phyloP scores from a whole-genome alignment of 2,329 filamentous ascomycete species.

The Cercospora janseana region DNA sequence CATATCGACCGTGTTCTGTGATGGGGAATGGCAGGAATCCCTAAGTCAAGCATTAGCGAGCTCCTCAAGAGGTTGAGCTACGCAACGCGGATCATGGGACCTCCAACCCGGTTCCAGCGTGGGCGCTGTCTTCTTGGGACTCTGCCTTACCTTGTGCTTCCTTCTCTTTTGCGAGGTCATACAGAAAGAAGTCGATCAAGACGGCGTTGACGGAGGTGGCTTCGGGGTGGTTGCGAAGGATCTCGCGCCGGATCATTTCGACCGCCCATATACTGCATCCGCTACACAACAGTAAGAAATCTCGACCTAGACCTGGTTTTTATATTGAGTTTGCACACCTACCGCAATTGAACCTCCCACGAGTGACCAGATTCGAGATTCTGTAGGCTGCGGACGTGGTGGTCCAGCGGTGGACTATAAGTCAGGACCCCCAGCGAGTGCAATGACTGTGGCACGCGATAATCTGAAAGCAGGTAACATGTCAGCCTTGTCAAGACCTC shows the following conservation, averaged over 20 bases:
- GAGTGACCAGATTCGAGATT: slow-evolving; percentile 67
- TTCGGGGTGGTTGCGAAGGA: slow-evolving; percentile 68
- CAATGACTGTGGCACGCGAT: slow-evolving; percentile 91
- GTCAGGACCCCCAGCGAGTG: slow-evolving; percentile 76
- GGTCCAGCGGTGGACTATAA: slow-evolving; percentile 77
- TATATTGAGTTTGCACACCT: slow-evolving; percentile 1
- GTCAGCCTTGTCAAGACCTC: too few species aligned
- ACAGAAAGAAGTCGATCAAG: slow-evolving; percentile 94
- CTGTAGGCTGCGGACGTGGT: slow-evolving; percentile 63
- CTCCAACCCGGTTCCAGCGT: too few species aligned
- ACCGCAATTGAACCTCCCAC: slow-evolving; percentile 82
- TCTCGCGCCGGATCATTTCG: slow-evolving; percentile 81
- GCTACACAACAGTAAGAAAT: slow-evolving; percentile 26
- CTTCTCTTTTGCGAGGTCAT: slow-evolving; percentile 86
- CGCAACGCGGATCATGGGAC: slow-evolving; percentile 10
- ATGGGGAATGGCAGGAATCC: slow-evolving; percentile 22
- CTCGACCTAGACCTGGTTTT: background rate
- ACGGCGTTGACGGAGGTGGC: slow-evolving; percentile 72
- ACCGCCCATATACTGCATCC: slow-evolving; percentile 96
- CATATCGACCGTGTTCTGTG: slow-evolving; percentile 23
- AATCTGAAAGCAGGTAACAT: slow-evolving; percentile 56
- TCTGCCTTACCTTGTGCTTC: slow-evolving; percentile 53
- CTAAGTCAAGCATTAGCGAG: slow-evolving; percentile 22
- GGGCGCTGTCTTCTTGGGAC: background rate
- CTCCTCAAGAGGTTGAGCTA: background rate